phyloP scores from a whole-genome alignment of 352 stramenopile species.

The Pythium chondricola region DNA sequence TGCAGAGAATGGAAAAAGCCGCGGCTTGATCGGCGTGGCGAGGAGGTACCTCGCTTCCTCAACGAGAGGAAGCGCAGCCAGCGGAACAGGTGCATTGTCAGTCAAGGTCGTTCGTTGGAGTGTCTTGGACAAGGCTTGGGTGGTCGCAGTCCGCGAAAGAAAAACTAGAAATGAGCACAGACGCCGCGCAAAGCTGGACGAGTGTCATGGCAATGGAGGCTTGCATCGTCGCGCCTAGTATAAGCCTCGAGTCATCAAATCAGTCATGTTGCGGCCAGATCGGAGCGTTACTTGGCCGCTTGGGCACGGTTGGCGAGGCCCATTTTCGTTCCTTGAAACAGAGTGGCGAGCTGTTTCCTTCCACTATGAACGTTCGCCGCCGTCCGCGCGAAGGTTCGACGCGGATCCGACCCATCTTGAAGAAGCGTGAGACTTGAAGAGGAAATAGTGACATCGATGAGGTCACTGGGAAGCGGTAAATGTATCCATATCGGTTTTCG shows the following conservation, averaged over 20 bases:
- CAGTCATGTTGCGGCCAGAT: too few species aligned
- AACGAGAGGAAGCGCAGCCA: constrained; percentile 14
- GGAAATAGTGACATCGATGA: too few species aligned
- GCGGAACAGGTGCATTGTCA: constrained; percentile 19
- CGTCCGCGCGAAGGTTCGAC: not conserved
- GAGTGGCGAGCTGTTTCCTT: not conserved
- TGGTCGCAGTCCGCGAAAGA: not conserved
- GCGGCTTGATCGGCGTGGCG: constrained; percentile 8
- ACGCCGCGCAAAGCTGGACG: too few species aligned
- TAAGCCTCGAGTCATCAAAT: too few species aligned
- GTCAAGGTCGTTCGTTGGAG: constrained; percentile 1
- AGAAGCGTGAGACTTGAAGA: too few species aligned
- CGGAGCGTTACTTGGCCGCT: too few species aligned
- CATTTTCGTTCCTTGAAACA: too few species aligned
- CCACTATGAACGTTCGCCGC: not conserved
- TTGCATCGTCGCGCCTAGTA: too few species aligned
- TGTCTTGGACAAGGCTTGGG: not conserved
- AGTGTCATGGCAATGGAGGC: too few species aligned
- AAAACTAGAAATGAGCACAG: not conserved
- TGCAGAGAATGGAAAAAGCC: constrained; percentile 8
- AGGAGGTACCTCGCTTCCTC: constrained; percentile 7
- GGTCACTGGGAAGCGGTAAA: not conserved
- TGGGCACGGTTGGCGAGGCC: too few species aligned
- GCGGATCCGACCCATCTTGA: too few species aligned
- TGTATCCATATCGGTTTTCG: too few species aligned